Evolutionary conservation across 192 early-diverging fungal genomes (phyloP), one percentile per base, ranked within the genome.

Genomic region (Pilobolus umbonatus): DNA sequence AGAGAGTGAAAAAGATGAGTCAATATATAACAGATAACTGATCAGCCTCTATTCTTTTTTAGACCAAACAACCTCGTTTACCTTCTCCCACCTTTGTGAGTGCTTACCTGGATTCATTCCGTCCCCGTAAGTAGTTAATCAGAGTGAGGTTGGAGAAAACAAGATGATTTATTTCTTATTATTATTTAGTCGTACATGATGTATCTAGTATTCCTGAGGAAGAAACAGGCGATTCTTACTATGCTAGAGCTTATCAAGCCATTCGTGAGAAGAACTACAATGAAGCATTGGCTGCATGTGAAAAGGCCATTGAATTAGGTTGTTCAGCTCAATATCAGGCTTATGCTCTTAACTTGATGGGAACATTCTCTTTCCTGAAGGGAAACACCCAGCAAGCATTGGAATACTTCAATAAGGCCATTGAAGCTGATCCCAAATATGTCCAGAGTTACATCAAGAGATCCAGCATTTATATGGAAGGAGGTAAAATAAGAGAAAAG

Each of bases 71-170:
- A 4, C 65, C 44, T 21, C 80, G 81, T 8, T 73, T 99, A 48
- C 96, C 95, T n/a, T 94, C 91, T 6, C 77, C 80, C 66, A 93
- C 92, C 32, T 98, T 96, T 68, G 89, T 96, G 65, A 78, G 78
- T 29, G 92, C 92, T 4, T 99, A 95, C 71, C 81, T 99, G 66
- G 95, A 98, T 65, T 93, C 95, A 11, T 98, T 96, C 79, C 74
- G 84, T 24, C 72, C 71, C 60, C 69, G 69, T 71, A 54, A 39
- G 28, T 36, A 25, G 11, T n/a, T 31, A 5, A 44, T 5, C 6
- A 19, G 36, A 35, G 38, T 17, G n/a, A 45, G 2, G n/a, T 6
- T 28, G 4, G 39, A 6, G 30, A 25, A 2, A 38, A 22, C 0
- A 30, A 25, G 17, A 14, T 26, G 11, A 14, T 45, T 14, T 19